Conservation (phyloP, 2,329 filamentous ascomycete genomes). For the Xylaria sp. region DNA sequence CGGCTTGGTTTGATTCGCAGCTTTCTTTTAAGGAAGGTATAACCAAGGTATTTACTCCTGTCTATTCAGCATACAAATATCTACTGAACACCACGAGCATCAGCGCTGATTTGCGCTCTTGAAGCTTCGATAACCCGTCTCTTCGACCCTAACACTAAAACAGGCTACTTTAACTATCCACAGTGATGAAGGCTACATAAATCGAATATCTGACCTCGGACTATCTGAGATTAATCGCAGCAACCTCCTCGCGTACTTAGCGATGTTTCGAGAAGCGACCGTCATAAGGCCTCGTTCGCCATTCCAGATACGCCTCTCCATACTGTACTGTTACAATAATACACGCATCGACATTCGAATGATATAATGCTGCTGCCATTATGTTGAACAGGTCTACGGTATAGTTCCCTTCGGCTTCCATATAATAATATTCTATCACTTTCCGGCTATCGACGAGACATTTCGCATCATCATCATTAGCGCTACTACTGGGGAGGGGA, state of each 20-base stretch:
- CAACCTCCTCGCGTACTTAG: background rate
- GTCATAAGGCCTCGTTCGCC: background rate
- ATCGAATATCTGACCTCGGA: background rate
- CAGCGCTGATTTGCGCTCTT: background rate
- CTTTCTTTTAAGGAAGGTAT: conserved; percentile 33
- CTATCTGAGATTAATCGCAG: background rate
- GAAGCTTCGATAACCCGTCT: background rate
- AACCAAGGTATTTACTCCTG: conserved; percentile 17
- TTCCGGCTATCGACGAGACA: background rate
- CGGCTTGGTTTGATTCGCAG: conserved; percentile 36
- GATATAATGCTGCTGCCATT: background rate
- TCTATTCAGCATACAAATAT: background rate
- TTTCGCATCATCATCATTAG: background rate
- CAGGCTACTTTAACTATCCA: too few relatives aligned
- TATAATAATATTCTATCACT: background rate
- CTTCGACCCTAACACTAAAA: background rate
- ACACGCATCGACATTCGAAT: background rate
- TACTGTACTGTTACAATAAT: background rate
- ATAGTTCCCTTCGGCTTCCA: background rate
- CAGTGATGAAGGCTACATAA: background rate
- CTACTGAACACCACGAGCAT: conserved; percentile 9
- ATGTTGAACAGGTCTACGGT: background rate
- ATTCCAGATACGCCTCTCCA: background rate
- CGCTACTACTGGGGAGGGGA: background rate
- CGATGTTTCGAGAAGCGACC: background rate